phyloP scores from a whole-genome alignment of 1,284 basidiomycete genomes.

The Moniliella sp. region DNA sequence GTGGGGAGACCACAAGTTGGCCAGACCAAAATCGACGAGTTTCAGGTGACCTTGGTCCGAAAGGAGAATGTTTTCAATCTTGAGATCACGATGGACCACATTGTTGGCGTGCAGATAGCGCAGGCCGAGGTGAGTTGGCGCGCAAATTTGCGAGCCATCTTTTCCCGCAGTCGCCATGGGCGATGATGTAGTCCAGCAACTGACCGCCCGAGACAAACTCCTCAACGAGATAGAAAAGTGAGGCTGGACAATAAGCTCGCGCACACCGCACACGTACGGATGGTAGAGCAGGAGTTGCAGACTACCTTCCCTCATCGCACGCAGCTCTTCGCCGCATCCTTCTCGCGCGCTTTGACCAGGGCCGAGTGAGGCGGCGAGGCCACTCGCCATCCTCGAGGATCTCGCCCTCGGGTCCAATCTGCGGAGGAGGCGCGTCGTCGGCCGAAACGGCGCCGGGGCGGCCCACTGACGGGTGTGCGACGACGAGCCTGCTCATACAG shows the following conservation, averaged over 20 bases:
- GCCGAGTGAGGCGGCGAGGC: no score
- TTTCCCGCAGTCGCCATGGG: slow-evolving; percentile 81
- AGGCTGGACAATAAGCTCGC: slow-evolving; percentile 50
- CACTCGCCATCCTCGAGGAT: no score
- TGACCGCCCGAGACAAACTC: slow-evolving; percentile 97
- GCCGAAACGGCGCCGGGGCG: no score
- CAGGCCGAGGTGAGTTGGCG: slow-evolving; percentile 78
- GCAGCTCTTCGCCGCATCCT: slow-evolving; percentile 87
- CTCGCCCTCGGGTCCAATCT: no score
- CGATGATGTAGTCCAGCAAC: slow-evolving; percentile 98
- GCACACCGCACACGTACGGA: slow-evolving; percentile 96
- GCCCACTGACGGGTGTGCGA: no score
- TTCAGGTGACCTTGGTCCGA: slow-evolving; percentile 96
- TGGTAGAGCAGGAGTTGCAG: slow-evolving; percentile 74
- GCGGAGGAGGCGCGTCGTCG: no score
- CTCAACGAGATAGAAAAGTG: slow-evolving; percentile 98
- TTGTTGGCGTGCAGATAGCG: not conserved
- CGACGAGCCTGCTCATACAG: no score
- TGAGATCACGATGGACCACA: slow-evolving; percentile 47
- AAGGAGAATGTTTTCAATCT: slow-evolving; percentile 97
- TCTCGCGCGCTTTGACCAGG: slow-evolving; percentile 35
- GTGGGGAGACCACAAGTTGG: slow-evolving; percentile 78
- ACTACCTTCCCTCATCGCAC: slow-evolving; percentile 88
- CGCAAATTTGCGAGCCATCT: slow-evolving; percentile 86
- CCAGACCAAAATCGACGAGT: slow-evolving; percentile 97